Evolutionary conservation across 768 basidiomycete species (phyloP), one percentile per base, ranked within the genome.

Genomic region (Gautieria morchelliformis): DNA sequence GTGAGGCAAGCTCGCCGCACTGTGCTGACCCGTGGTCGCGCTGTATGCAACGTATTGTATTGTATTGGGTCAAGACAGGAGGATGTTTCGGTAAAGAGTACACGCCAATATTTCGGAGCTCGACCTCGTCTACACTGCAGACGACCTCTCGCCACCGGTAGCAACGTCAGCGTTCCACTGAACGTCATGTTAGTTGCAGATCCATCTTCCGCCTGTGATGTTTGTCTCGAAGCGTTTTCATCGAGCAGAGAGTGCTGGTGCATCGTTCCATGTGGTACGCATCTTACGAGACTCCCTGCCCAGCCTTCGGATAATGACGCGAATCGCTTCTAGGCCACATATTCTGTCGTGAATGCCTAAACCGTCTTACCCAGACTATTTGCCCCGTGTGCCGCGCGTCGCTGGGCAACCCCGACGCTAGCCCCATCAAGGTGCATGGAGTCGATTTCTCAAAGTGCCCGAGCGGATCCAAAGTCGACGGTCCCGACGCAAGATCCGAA

Each of bases 11-110:
- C n/a, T n/a, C n/a, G n/a, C n/a, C n/a, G n/a, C n/a, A n/a, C n/a
- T n/a, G n/a, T n/a, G n/a, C 80, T 86, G 87, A 75, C 82, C 88
- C 88, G 87, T 77, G 88, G 88, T 89, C 85, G 80, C 37, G 58
- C 58, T 52, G 51, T 7, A 11, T 14, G 24, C 24, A 33, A 32
- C 49, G 32, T 12, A 52, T 19, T 52, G 40, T 35, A 8, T 37
- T 4, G 15, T 5, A 30, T n/a, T n/a, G 46, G 4, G n/a, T 12
- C n/a, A 20, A 11, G 15, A 14, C n/a, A 22, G 24, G 22, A 30
- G 27, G 5, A 3, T 17, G 27, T 17, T n/a, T 4, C 15, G 32
- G 45, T 46, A 6, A 9, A n/a, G n/a, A n/a, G n/a, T n/a, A n/a
- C n/a, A 15, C 27, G 48, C 48, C 48, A 30, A 30, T 30, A 4